Evolutionary conservation across 2,329 filamentous ascomycete genomes (phyloP).

Genomic region (Venturia pyrina): DNA sequence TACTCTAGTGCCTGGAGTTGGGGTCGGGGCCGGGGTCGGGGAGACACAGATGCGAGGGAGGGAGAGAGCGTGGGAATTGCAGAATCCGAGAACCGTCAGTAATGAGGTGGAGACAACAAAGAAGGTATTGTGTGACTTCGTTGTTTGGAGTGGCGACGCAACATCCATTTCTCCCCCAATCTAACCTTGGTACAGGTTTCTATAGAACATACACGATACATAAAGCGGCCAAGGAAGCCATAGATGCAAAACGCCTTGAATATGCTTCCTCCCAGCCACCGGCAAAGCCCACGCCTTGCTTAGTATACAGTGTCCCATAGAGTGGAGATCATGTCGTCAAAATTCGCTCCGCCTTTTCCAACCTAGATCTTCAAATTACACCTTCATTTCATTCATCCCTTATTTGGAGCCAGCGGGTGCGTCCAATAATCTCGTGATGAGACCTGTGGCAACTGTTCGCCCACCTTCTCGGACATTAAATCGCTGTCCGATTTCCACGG

Average conservation of each 20-base stretch:
- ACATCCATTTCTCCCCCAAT: not conserved
- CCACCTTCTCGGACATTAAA: constrained; percentile 99
- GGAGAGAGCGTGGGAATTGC: too few species aligned
- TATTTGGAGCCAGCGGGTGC: not conserved
- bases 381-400: not conserved
- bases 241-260: constrained; percentile 2
- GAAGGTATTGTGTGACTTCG: not conserved
- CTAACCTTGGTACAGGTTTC: not conserved
- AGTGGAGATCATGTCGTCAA: constrained; percentile 3
- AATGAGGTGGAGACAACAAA: too few species aligned
- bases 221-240: not conserved
- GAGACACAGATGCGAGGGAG: too few species aligned
- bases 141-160: not conserved
- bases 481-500: constrained; percentile 82
- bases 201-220: not conserved
- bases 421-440: constrained; percentile 29
- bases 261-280: not conserved
- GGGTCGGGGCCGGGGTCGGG: too few species aligned
- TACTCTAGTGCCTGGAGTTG: too few species aligned
- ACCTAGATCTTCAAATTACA: not conserved
- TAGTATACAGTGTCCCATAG: constrained; percentile 2
- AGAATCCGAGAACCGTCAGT: too few species aligned
- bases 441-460: constrained; percentile 39
- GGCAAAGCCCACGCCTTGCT: not conserved
- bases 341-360: not conserved